phyloP scores from a whole-genome alignment of 805 yeast species.

The Geotrichum ghanense region DNA sequence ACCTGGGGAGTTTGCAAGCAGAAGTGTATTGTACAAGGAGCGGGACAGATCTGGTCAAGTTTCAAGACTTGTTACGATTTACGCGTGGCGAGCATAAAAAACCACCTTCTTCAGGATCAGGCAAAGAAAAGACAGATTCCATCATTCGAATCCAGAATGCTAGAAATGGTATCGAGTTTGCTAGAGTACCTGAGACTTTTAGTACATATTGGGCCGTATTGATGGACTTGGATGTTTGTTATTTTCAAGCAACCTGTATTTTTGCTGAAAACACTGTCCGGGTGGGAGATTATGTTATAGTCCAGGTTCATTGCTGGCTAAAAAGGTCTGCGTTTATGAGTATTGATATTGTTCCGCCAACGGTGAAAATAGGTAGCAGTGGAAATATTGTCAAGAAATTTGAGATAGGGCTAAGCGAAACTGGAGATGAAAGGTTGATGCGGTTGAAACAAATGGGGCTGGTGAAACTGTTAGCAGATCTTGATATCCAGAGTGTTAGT shows the following conservation, averaged over 20 bases:
- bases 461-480: conserved; percentile 40
- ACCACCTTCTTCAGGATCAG: background rate
- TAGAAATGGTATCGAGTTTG: conserved; percentile 44
- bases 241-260: conserved; percentile 46
- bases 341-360: conserved; percentile 16
- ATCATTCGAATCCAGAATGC: conserved; percentile 25
- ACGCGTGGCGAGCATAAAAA: conserved; percentile 14
- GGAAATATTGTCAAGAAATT: too few species aligned
- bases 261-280: conserved; percentile 48
- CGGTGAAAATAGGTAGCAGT: conserved; percentile 9
- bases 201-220: conserved; percentile 59
- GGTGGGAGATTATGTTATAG: conserved; percentile 64
- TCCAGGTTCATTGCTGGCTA: conserved; percentile 59
- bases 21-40: conserved; percentile 28
- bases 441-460: conserved; percentile 47
- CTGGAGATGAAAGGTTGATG: conserved; percentile 38
- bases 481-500: conserved; percentile 21
- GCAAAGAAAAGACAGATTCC: conserved; percentile 14
- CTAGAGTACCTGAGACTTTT: conserved; percentile 59
- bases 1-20: conserved; percentile 27
- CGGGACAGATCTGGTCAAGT: conserved; percentile 21
- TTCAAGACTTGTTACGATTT: conserved; percentile 22
- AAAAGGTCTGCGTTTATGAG: conserved; percentile 28
- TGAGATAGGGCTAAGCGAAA: too few species aligned
- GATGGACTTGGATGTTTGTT: conserved; percentile 41